Evolutionary conservation across 1,284 basidiomycete genomes (phyloP).

Genomic region (Boletus holoroseus): DNA sequence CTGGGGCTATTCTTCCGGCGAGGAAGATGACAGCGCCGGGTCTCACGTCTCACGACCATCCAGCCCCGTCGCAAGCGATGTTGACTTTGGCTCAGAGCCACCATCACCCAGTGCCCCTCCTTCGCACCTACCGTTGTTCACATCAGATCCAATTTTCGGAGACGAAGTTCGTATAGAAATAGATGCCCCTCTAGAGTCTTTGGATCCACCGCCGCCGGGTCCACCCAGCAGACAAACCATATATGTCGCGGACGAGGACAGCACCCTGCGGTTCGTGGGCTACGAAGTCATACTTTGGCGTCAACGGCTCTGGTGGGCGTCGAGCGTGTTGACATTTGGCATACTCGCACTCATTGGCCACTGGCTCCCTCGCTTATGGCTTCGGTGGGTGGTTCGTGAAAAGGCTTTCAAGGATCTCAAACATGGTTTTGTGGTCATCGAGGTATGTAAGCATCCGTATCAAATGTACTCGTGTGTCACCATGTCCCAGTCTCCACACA

Average conservation of each 20-base stretch:
- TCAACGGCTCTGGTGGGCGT: constrained; percentile 65
- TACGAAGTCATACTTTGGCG: constrained; percentile 70
- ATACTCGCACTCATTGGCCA: constrained; percentile 79
- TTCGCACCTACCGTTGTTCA: constrained; percentile 58
- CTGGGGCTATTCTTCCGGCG: constrained; percentile 77
- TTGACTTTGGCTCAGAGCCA: constrained; percentile 65
- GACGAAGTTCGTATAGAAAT: constrained; percentile 78
- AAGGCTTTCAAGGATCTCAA: constrained; percentile 74
- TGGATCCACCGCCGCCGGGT: constrained; percentile 65
- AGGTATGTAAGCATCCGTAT: constrained; percentile 52
- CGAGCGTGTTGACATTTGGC: constrained; percentile 72
- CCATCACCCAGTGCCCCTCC: constrained; percentile 48
- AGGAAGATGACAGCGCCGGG: constrained; percentile 46
- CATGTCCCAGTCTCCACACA: constrained; percentile 63
- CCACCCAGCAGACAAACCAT: constrained; percentile 83
- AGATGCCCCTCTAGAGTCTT: constrained; percentile 52
- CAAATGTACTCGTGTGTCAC: neutral
- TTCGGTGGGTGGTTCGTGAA: constrained; percentile 82
- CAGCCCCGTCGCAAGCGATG: constrained; percentile 47
- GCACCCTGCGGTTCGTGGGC: constrained; percentile 84
- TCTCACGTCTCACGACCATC: constrained; percentile 31
- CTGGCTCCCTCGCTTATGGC: constrained; percentile 91
- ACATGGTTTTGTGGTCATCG: constrained; percentile 79
- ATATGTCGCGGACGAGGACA: constrained; percentile 89
- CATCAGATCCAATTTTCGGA: constrained; percentile 72